These are phyloP conservation scores for Solanum rostratum DNA, from an alignment of 257 asterid genomes.

Conservation along the genomic window DNA sequence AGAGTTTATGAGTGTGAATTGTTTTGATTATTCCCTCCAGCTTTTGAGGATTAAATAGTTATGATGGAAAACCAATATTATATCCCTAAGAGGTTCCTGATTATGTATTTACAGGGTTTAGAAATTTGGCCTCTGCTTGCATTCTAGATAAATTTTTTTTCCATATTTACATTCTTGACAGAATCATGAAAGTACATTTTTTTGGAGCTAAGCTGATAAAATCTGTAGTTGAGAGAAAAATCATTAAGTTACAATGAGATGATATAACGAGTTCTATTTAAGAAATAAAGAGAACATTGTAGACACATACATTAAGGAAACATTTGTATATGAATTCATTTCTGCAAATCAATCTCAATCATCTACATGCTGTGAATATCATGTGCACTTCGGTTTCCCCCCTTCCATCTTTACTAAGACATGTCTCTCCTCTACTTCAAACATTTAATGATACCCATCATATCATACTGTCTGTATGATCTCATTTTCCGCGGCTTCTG, in stretches of 20 bases:
- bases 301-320: not conserved
- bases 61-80: not conserved
- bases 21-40: not conserved
- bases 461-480: not conserved
- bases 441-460: not conserved
- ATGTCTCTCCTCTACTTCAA: not conserved
- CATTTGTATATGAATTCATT: not conserved
- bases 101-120: not conserved
- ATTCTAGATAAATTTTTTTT: not conserved
- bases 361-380: not conserved
- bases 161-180: not conserved
- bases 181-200: not conserved
- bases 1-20: not conserved
- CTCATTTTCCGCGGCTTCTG: not conserved
- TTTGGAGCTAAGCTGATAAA: not conserved
- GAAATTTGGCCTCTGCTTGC: not conserved
- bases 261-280: not conserved
- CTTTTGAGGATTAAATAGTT: not conserved
- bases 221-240: not conserved
- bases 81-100: not conserved
- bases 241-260: not conserved
- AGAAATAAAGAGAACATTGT: not conserved
- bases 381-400: not conserved
- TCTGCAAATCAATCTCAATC: not conserved
- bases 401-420: not conserved